A percentile compares a stretch with the other conserved stretches of the same genome.
Conservation (phyloP, 257 asterid species). For the Solanum infundibuliforme region DNA sequence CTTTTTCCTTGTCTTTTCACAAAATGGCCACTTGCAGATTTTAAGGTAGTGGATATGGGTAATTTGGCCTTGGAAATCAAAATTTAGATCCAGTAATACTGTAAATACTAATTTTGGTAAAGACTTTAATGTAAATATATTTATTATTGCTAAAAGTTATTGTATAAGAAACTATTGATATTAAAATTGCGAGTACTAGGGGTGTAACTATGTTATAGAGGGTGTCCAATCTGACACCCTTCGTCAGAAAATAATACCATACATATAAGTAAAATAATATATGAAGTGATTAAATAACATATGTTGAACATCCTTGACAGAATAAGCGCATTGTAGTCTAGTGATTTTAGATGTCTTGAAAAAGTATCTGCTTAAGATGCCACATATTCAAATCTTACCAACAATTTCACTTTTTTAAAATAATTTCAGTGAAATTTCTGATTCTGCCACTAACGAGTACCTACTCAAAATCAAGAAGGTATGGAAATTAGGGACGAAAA, state of each 20-base stretch:
- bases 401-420: too few relatives aligned
- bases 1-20: background rate
- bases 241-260: too few relatives aligned
- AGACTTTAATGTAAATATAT: too few relatives aligned
- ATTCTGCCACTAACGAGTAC: background rate
- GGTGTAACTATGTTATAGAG: too few relatives aligned
- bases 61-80: too few relatives aligned
- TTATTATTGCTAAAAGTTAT: too few relatives aligned
- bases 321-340: too few relatives aligned
- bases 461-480: background rate
- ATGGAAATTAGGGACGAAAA: background rate
- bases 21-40: background rate
- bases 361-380: background rate
- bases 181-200: background rate
- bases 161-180: background rate
- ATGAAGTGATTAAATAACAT: too few relatives aligned
- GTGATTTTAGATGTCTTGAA: too few relatives aligned
- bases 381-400: too few relatives aligned
- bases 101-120: background rate
- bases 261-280: too few relatives aligned
- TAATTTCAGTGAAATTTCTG: accelerated
- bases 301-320: accelerated
- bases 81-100: background rate
- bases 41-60: background rate
- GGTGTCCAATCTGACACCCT: background rate